These are phyloP conservation scores for Brettanomyces custersianus DNA, from an alignment of 805 yeast genomes.

Conservation along the genomic window DNA sequence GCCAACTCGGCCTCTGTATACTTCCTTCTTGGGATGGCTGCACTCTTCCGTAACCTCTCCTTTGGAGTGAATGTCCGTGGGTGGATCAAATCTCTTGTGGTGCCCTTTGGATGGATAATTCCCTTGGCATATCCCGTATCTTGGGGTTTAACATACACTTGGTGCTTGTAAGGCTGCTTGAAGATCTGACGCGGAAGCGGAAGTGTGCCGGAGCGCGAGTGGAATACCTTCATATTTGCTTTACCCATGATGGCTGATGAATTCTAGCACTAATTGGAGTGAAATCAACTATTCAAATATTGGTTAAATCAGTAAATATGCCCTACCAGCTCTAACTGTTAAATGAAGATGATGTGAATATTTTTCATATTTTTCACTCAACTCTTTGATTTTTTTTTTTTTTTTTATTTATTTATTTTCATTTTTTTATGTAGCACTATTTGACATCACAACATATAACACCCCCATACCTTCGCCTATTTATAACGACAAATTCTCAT, in stretches of 20 bases:
- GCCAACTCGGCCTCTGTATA: constrained; percentile 24
- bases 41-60: constrained; percentile 47
- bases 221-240: constrained; percentile 39
- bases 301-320: too few species aligned
- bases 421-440: too few species aligned
- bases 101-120: constrained; percentile 56
- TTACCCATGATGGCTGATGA: constrained; percentile 35
- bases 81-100: constrained; percentile 45
- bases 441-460: too few species aligned
- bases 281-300: too few species aligned
- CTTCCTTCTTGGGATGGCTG: constrained; percentile 33
- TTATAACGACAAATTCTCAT: too few species aligned
- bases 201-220: constrained; percentile 72
- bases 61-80: constrained; percentile 51
- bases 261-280: too few species aligned
- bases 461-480: too few species aligned
- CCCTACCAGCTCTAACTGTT: too few species aligned
- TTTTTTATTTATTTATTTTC: background rate
- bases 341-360: too few species aligned
- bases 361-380: background rate
- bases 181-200: constrained; percentile 73
- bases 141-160: constrained; percentile 38
- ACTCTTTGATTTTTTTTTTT: background rate
- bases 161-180: constrained; percentile 53
- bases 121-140: constrained; percentile 67